Conservation (phyloP, 2,329 filamentous ascomycete genomes). For the Colletotrichum sp. region DNA sequence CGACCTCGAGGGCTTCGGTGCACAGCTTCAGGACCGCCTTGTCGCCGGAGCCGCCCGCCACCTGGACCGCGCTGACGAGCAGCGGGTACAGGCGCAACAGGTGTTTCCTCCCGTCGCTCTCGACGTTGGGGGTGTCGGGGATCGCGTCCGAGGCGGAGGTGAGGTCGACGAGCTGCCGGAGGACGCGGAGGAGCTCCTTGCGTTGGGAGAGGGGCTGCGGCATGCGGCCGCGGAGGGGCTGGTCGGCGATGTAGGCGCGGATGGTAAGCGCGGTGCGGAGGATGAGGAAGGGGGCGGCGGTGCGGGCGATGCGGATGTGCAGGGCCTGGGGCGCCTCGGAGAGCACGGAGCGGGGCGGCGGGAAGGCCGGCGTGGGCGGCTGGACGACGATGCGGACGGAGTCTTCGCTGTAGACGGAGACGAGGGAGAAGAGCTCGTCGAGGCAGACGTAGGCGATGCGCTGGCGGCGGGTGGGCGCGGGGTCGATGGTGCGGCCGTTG, state of each 20-base stretch:
- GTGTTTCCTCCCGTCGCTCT: conserved; percentile 72
- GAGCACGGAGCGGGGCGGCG: conserved; percentile 26
- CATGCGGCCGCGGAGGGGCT: conserved; percentile 86
- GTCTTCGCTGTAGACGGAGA: conserved; percentile 54
- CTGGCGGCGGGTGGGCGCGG: conserved; percentile 67
- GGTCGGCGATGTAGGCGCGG: conserved; percentile 88
- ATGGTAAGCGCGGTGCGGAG: conserved; percentile 80
- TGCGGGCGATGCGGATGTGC: conserved; percentile 70
- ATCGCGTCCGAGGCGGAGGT: conserved; percentile 74
- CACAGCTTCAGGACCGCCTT: conserved; percentile 63
- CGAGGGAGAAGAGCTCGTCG: conserved; percentile 76
- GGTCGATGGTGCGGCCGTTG: conserved; percentile 74
- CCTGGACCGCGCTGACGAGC: conserved; percentile 66
- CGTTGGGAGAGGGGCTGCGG: conserved; percentile 85
- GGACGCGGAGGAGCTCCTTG: conserved; percentile 76
- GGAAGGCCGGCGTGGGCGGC: conserved; percentile 48
- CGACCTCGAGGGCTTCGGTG: conserved; percentile 64
- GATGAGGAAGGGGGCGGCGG: conserved; percentile 81
- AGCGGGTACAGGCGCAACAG: conserved; percentile 82
- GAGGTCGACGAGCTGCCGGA: conserved; percentile 70
- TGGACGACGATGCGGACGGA: conserved; percentile 44
- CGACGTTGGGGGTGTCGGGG: conserved; percentile 56
- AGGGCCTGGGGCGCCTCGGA: conserved; percentile 36
- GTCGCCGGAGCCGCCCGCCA: conserved; percentile 64
- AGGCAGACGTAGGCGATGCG: conserved; percentile 82